A percentile compares a stretch with the other conserved stretches of the same genome.
phyloP scores from a whole-genome alignment of 352 stramenopile species.

The Phytopythium aichiense region DNA sequence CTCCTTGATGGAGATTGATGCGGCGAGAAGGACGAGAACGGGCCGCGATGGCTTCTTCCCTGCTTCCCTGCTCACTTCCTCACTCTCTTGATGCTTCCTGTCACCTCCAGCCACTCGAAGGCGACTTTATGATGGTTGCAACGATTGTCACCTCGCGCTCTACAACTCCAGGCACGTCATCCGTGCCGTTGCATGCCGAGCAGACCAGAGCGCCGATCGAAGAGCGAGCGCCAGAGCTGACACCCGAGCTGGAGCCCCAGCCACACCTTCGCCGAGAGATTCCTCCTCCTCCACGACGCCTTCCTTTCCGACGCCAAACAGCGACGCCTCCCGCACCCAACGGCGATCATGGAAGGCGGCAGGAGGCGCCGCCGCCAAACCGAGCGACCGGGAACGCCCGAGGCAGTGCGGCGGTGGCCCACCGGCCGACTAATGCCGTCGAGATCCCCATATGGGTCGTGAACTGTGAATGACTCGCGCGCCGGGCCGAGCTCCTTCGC shows the following conservation, averaged over 20 bases:
- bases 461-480: neutral
- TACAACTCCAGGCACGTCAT: too few relatives aligned
- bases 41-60: too few relatives aligned
- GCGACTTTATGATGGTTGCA: neutral
- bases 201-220: neutral
- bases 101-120: neutral
- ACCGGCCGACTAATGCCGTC: neutral
- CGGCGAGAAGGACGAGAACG: too few relatives aligned
- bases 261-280: too few relatives aligned
- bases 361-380: neutral
- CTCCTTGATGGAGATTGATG: too few relatives aligned
- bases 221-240: neutral
- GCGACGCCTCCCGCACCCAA: neutral
- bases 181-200: neutral
- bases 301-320: neutral
- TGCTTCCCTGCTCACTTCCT: neutral
- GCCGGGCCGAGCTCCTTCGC: neutral
- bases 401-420: neutral
- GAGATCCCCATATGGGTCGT: neutral
- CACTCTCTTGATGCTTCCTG: too few relatives aligned
- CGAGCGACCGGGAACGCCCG: neutral
- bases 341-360: neutral
- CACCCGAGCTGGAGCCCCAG: neutral
- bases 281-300: too few relatives aligned
- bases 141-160: too few relatives aligned